Evolutionary conservation across 495 filamentous ascomycete species (phyloP).

Genomic region (Hypoxylon lienhwacheense): DNA sequence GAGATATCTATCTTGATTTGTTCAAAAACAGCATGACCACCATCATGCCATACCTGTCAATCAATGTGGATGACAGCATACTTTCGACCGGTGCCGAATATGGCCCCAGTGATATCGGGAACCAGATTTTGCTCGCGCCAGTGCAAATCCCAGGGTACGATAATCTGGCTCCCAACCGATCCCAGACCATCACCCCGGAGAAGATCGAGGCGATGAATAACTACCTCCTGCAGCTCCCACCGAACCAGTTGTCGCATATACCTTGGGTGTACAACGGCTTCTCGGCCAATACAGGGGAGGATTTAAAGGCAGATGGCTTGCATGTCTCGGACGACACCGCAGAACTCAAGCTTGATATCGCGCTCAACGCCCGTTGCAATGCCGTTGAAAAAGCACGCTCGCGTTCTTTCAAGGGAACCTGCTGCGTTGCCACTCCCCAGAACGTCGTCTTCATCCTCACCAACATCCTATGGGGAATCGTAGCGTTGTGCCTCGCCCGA

Average conservation of each 20-base stretch:
- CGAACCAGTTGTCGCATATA: constrained; percentile 48
- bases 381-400: constrained; percentile 39
- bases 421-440: constrained; percentile 53
- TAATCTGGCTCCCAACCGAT: constrained; percentile 49
- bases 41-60: constrained; percentile 42
- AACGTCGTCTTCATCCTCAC: constrained; percentile 41
- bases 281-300: constrained; percentile 37
- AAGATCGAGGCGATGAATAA: constrained; percentile 59
- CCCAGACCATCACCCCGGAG: constrained; percentile 51
- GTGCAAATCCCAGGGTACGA: constrained; percentile 58
- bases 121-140: constrained; percentile 55
- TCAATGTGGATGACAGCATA: constrained; percentile 13
- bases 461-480: constrained; percentile 25
- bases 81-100: constrained; percentile 4
- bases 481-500: constrained; percentile 1
- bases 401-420: constrained; percentile 59
- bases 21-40: constrained; percentile 52
- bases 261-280: constrained; percentile 57
- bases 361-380: constrained; percentile 64
- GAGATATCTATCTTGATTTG: constrained; percentile 46
- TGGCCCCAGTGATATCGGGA: constrained; percentile 22
- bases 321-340: constrained; percentile 56
- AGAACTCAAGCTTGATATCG: constrained; percentile 52
- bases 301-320: constrained; percentile 54
- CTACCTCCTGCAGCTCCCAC: constrained; percentile 52